Evolutionary conservation across 352 stramenopile genomes (phyloP).

Genomic region (Globisporangium irregulare): DNA sequence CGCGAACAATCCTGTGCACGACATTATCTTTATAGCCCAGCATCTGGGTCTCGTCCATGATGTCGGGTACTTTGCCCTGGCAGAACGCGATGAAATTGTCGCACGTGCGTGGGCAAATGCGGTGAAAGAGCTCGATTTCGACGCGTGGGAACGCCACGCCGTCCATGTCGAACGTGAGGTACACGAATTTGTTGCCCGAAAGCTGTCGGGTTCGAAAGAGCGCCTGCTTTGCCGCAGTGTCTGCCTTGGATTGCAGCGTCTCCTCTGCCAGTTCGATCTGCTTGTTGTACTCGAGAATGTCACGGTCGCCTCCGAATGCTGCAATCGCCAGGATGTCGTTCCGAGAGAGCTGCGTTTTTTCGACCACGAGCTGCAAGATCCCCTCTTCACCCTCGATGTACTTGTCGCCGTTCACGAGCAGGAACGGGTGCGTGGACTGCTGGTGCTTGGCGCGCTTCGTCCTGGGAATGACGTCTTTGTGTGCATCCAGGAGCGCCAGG

Average conservation of each 20-base stretch:
- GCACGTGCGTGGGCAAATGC: conserved; percentile 62
- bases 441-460: conserved; percentile 26
- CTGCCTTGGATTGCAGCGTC: conserved; percentile 41
- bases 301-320: conserved; percentile 36
- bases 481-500: conserved; percentile 34
- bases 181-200: conserved; percentile 55
- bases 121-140: conserved; percentile 67
- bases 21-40: conserved; percentile 52
- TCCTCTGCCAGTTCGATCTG: conserved; percentile 47
- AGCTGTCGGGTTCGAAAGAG: conserved; percentile 40
- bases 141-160: conserved; percentile 54
- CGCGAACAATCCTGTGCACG: conserved; percentile 64
- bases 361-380: conserved; percentile 49
- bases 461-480: conserved; percentile 31
- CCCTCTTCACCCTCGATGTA: conserved; percentile 57
- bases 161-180: conserved; percentile 61
- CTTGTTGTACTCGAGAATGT: conserved; percentile 19
- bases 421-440: conserved; percentile 36
- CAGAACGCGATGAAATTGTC: conserved; percentile 78
- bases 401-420: conserved; percentile 46
- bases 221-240: conserved; percentile 39
- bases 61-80: conserved; percentile 41
- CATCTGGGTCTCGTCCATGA: conserved; percentile 30
- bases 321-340: conserved; percentile 51
- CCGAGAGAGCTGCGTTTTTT: conserved; percentile 48